Percentiles rank a stretch among this genome's conserved stretches.
Conservation (phyloP, 1,284 basidiomycete genomes). For the Apiotrichum sp. region DNA sequence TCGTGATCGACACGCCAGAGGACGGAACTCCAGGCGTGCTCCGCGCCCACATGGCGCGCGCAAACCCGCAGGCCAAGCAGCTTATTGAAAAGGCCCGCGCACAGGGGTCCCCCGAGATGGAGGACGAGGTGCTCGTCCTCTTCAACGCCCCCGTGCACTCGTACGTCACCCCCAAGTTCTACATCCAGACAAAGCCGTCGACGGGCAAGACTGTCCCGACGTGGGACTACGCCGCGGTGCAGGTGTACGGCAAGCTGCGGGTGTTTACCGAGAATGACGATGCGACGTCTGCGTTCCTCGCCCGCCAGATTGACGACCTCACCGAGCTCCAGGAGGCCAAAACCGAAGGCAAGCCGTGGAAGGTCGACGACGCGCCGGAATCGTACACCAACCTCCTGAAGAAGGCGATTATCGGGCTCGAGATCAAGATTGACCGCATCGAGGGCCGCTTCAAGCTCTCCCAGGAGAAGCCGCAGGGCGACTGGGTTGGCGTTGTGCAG, state of each 20-base stretch:
- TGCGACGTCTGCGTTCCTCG: slow-evolving; percentile 24
- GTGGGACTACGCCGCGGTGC: slow-evolving; percentile 46
- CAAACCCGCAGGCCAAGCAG: slow-evolving; percentile 43
- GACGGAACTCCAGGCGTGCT: slow-evolving; percentile 18
- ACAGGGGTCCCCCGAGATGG: slow-evolving; percentile 6
- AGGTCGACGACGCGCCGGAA: slow-evolving; percentile 44
- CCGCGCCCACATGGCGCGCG: slow-evolving; percentile 43
- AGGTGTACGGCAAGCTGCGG: slow-evolving; percentile 40
- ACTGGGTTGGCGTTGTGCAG: slow-evolving; percentile 44
- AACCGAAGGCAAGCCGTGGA: slow-evolving; percentile 31
- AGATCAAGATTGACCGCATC: slow-evolving; percentile 42
- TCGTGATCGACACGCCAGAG: slow-evolving; percentile 37
- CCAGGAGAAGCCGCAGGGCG: slow-evolving; percentile 42
- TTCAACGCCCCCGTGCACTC: slow-evolving; percentile 41
- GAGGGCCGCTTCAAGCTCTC: slow-evolving; percentile 48
- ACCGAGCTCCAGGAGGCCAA: slow-evolving; percentile 25
- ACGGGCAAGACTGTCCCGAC: slow-evolving; percentile 47
- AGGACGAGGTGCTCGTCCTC: slow-evolving; percentile 41
- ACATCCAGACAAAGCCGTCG: slow-evolving; percentile 40
- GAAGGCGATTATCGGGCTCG: slow-evolving; percentile 47
- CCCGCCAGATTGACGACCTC: slow-evolving; percentile 36
- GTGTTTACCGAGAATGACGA: slow-evolving; percentile 25
- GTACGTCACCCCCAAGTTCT: slow-evolving; percentile 45
- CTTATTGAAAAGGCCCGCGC: slow-evolving; percentile 22
- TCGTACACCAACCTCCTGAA: slow-evolving; percentile 44